Evolutionary conservation across 441 rosid genomes (phyloP).

Genomic region (Syzygium syzygioides): DNA sequence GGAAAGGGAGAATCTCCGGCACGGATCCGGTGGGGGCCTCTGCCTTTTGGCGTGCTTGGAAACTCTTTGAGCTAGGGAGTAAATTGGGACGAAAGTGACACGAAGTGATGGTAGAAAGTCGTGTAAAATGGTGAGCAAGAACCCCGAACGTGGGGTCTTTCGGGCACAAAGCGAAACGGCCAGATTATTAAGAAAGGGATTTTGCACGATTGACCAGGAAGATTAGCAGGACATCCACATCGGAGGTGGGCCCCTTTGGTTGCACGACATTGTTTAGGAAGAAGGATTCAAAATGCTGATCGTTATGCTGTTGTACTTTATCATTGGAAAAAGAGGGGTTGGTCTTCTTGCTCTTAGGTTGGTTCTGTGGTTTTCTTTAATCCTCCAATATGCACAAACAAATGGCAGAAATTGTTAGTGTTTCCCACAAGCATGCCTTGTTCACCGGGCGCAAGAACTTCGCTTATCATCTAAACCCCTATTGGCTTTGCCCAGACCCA

Average conservation of each 20-base stretch:
- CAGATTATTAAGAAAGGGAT: background rate
- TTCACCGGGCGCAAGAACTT: background rate
- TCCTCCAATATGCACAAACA: background rate
- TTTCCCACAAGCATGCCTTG: background rate
- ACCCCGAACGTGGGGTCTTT: background rate
- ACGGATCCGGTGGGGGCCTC: conserved; percentile 3
- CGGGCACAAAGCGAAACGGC: background rate
- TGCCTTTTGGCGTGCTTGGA: background rate
- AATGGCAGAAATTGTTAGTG: background rate
- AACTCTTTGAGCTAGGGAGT: too few species aligned
- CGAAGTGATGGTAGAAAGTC: background rate
- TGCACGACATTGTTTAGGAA: background rate
- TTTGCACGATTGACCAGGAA: background rate
- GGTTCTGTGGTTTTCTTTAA: background rate
- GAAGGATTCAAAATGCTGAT: background rate
- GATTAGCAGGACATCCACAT: background rate
- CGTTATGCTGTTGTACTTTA: background rate
- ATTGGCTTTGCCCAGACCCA: background rate
- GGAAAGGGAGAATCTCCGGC: conserved; percentile 3
- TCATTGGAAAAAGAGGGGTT: background rate
- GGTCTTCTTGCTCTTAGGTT: background rate
- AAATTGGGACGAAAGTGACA: background rate
- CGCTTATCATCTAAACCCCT: background rate
- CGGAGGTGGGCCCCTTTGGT: background rate
- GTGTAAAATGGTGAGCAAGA: background rate